Evolutionary conservation across 208 protist genomes (phyloP).

Genomic region (Trypanosoma cruzi): DNA sequence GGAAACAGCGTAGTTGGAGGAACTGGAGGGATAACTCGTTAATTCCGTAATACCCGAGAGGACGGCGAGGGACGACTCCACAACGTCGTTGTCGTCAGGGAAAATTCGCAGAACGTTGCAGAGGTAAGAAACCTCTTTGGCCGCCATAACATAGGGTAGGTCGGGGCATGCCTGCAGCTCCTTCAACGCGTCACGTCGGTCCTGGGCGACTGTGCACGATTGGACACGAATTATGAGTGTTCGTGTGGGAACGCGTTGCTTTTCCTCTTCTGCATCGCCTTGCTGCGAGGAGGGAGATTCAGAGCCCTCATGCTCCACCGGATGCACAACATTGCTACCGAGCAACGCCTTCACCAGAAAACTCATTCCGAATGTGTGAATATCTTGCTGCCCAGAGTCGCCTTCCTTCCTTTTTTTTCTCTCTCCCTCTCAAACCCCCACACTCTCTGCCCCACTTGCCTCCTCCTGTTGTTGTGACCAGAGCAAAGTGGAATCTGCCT

Average conservation of each 20-base stretch:
- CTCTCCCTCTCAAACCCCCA: too few relatives aligned
- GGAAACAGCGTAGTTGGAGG: constrained; percentile 9
- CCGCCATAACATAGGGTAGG: constrained; percentile 56
- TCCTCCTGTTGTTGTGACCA: too few relatives aligned
- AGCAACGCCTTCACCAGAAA: constrained; percentile 74
- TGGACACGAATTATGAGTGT: constrained; percentile 76
- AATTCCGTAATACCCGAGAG: constrained; percentile 60
- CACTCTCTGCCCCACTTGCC: too few relatives aligned
- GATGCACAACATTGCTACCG: constrained; percentile 81
- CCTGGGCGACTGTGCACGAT: constrained; percentile 79
- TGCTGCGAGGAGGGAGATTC: not conserved
- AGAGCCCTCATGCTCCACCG: constrained; percentile 1
- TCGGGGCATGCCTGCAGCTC: constrained; percentile 50
- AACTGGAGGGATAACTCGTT: constrained; percentile 39
- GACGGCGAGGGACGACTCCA: constrained; percentile 48
- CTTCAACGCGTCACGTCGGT: constrained; percentile 72
- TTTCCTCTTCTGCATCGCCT: not conserved
- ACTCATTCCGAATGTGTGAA: constrained; percentile 52
- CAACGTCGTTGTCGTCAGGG: constrained; percentile 40
- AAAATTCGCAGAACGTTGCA: constrained; percentile 41
- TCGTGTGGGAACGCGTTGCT: constrained; percentile 30
- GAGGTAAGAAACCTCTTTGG: constrained; percentile 43
- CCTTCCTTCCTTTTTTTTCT: not conserved
- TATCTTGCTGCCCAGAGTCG: not conserved
- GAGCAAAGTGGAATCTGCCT: not conserved